phyloP scores from a whole-genome alignment of 2,329 filamentous ascomycete species.

The Colletotrichum cereale region DNA sequence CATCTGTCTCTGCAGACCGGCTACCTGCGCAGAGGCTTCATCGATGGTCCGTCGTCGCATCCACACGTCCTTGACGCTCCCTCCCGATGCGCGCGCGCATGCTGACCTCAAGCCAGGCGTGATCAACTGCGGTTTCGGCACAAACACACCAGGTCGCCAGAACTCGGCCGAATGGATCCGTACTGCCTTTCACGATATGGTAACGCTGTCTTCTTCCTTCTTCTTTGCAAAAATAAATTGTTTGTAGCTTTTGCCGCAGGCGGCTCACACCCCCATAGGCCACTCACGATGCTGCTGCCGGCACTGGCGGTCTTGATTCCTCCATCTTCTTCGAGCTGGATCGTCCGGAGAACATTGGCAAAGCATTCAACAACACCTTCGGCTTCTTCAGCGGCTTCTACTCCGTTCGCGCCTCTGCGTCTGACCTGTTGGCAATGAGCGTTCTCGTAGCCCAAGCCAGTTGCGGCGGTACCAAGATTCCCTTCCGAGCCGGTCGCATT shows the following conservation, averaged over 20 bases:
- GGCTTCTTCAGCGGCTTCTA: slow-evolving; percentile 45
- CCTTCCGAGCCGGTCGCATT: slow-evolving; percentile 48
- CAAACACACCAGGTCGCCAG: slow-evolving; percentile 36
- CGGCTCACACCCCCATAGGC: slow-evolving; percentile 15
- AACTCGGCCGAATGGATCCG: slow-evolving; percentile 47
- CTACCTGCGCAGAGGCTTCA: slow-evolving; percentile 35
- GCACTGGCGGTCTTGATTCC: slow-evolving; percentile 45
- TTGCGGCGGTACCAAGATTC: slow-evolving; percentile 45
- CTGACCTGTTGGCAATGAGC: slow-evolving; percentile 45
- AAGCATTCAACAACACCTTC: slow-evolving; percentile 46
- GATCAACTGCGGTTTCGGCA: slow-evolving; percentile 41
- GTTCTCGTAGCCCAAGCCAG: slow-evolving; percentile 41
- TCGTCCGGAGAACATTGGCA: slow-evolving; percentile 43
- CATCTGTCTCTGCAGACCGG: slow-evolving; percentile 37
- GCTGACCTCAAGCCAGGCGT: slow-evolving; percentile 36
- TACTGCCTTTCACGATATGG: slow-evolving; percentile 45
- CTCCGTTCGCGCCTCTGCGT: slow-evolving; percentile 42
- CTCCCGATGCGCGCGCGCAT: too few relatives aligned
- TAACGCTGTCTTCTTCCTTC: too few relatives aligned
- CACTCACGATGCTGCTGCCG: slow-evolving; percentile 41
- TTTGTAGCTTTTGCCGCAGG: too few relatives aligned
- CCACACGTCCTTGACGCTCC: too few relatives aligned
- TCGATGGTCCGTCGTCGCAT: slow-evolving; percentile 20
- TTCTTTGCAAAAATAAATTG: too few relatives aligned
- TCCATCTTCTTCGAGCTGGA: slow-evolving; percentile 45